Conservation (phyloP, 306 rosid species). For the Bauhinia variegata region DNA sequence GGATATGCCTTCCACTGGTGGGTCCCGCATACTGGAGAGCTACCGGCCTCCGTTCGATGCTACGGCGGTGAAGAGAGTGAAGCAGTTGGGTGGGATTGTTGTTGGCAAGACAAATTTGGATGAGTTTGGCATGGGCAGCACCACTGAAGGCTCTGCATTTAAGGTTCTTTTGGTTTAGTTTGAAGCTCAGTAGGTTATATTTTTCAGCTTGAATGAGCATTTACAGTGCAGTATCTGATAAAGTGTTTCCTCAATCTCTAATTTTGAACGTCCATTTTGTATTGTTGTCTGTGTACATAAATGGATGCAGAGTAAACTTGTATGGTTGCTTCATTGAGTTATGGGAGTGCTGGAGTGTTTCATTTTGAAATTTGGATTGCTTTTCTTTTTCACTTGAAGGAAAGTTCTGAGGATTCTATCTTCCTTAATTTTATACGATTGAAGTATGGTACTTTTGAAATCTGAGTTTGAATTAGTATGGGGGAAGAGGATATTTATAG, state of each 20-base stretch:
- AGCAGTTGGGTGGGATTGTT: conserved; percentile 77
- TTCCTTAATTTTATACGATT: too few species aligned
- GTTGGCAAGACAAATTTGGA: conserved; percentile 95
- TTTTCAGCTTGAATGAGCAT: neutral
- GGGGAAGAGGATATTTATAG: conserved; percentile 2
- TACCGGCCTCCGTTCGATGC: conserved; percentile 91
- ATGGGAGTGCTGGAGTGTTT: too few species aligned
- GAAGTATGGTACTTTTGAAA: too few species aligned
- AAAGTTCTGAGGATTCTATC: too few species aligned
- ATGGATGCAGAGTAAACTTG: conserved; percentile 12
- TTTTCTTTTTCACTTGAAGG: too few species aligned
- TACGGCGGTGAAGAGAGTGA: conserved; percentile 74
- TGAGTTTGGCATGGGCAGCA: conserved; percentile 98
- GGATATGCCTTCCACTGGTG: conserved; percentile 90
- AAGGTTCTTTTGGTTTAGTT: conserved; percentile 57
- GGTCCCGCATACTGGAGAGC: conserved; percentile 74
- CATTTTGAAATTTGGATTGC: too few species aligned
- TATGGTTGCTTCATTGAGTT: conserved; percentile 11
- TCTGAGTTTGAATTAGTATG: too few species aligned
- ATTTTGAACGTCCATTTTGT: conserved; percentile 8
- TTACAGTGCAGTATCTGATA: neutral
- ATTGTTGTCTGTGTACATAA: neutral
- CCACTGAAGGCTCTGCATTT: conserved; percentile 93
- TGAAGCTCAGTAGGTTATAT: neutral
- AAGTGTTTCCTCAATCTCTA: neutral